Evolutionary conservation across 2,329 filamentous ascomycete genomes (phyloP), one percentile per base, ranked within the genome.

Genomic region (Fusarium zealandicum): DNA sequence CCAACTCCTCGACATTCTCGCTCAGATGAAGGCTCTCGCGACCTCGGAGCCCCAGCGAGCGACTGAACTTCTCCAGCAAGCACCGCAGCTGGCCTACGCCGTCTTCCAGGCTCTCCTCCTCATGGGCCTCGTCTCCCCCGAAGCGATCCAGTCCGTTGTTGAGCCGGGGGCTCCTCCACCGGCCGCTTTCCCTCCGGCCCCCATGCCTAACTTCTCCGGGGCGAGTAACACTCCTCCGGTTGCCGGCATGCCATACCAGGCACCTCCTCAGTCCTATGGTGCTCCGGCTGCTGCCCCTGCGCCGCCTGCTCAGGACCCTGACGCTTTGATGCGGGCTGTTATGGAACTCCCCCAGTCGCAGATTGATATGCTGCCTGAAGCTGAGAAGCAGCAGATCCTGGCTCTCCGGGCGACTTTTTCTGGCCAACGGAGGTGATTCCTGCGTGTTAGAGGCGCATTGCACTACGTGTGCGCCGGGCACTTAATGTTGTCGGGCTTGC

Each of bases 71-170:
- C 84, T 99, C 35, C 83, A 89, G 58, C 89, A 93, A 76, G 92
- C 93, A 2, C 95, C 95, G 0, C 95, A 99, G 75, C 86, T 99
- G 37, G 87, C 91, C 5, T 98, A 96, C 69, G 95, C 95, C 52
- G 89, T 98, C 63, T 98, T 98, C 77, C 93, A 98, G 75, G 90
- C 93, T 18, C 83, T 98, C 9, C 84, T 98, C 2, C 85, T 97
- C 31, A 95, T 98, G 85, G 92, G 92, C 38, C 86, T 98, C 9
- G 92, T 98, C 50, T 93, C 95, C 52, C 90, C 91, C 12, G 87
- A 88, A 66, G 87, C 92, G 3, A 87, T 98, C 48, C 84, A 88
- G 59, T 88, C 89, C 5, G 90, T 98, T 25, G 82, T 97, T 46
- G 90, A 96, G 69, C 76, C 79, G 5, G 59, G 80, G 76, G 72